Evolutionary conservation across 768 basidiomycete species (phyloP), one percentile per base, ranked within the genome.

Genomic region (Suillus decipiens): DNA sequence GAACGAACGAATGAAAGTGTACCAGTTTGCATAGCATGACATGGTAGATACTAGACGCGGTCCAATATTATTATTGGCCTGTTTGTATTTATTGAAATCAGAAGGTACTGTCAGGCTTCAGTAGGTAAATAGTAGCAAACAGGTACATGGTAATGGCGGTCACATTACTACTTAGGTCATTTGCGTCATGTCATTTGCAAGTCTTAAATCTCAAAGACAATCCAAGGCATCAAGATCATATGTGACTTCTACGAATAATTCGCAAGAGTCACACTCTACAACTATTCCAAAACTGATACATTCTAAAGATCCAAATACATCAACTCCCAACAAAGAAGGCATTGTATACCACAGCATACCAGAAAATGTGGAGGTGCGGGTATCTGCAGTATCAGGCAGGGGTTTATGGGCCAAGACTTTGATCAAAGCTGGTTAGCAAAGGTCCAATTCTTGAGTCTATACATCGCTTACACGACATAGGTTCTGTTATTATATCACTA

Each of bases 401-500:
- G 81, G 84, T 0, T 42, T 86, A 15, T 85, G 80, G 77, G 60
- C 82, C 5, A 81, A 71, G 61, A 58, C 70, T 39, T 19, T 60
- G 12, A 64, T 78, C 31, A 73, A 68, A 62, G 67, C 80, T 56
- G 85, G 85, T 84, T 62, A 3, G 69, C 63, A 6, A 45, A 5
- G 42, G 24, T 64, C 36, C 19, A 12, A 10, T 15, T 50, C 8
- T 47, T 28, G 28, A n/a, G 10, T 28, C 11, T 50, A 14, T 19
- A 33, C 42, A 31, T 61, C 4, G 15, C 48, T 60, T 8, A 64
- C 34, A 39, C 28, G 24, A 39, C 5, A 15, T 61, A 95, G 93
- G 93, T 8, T 78, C 83, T 24, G 71, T 81, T 1, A 61, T 95
- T 12, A 57, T 93, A n/a, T 75, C 81, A 5, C 69, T 82, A 12